A percentile compares a stretch with the other conserved stretches of the same genome.
phyloP scores from a whole-genome alignment of 768 basidiomycete species.

The Trametes elegans region DNA sequence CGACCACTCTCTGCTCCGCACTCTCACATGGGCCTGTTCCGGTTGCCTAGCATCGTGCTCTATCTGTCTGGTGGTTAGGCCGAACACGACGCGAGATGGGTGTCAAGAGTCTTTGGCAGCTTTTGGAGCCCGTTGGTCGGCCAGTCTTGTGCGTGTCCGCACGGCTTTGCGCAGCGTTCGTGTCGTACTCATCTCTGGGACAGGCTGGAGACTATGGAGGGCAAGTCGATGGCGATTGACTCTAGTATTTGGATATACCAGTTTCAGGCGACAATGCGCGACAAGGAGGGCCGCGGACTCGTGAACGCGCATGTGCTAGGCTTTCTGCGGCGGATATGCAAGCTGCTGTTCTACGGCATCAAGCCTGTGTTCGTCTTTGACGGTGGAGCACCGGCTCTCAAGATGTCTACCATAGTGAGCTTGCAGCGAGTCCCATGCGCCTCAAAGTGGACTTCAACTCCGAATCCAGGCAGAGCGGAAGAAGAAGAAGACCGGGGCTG shows the following conservation, averaged over 20 bases:
- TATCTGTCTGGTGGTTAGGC: background rate
- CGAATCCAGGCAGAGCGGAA: slow-evolving; percentile 71
- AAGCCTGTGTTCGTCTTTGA: slow-evolving; percentile 99
- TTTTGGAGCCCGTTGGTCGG: slow-evolving; percentile 89
- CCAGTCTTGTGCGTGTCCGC: slow-evolving; percentile 76
- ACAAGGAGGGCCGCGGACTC: slow-evolving; percentile 88
- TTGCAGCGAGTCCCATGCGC: background rate
- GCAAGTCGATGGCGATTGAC: slow-evolving; percentile 95
- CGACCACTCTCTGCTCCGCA: background rate
- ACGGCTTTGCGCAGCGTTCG: background rate
- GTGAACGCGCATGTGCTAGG: slow-evolving; percentile 94
- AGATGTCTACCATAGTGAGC: slow-evolving; percentile 84
- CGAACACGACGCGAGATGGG: slow-evolving; percentile 57
- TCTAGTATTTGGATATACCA: slow-evolving; percentile 99
- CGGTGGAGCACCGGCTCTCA: slow-evolving; percentile 90
- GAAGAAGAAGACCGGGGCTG: slow-evolving; percentile 89
- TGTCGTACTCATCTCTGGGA: background rate
- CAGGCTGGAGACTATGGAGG: slow-evolving; percentile 92
- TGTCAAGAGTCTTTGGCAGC: slow-evolving; percentile 94
- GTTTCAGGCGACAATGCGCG: slow-evolving; percentile 99
- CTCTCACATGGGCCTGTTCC: slow-evolving; percentile 10
- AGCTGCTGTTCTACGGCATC: slow-evolving; percentile 95
- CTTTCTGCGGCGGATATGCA: slow-evolving; percentile 86
- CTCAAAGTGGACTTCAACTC: background rate
- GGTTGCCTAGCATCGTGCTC: background rate